Evolutionary conservation across 257 asterid species (phyloP).

Genomic region (Solanum chaucha): DNA sequence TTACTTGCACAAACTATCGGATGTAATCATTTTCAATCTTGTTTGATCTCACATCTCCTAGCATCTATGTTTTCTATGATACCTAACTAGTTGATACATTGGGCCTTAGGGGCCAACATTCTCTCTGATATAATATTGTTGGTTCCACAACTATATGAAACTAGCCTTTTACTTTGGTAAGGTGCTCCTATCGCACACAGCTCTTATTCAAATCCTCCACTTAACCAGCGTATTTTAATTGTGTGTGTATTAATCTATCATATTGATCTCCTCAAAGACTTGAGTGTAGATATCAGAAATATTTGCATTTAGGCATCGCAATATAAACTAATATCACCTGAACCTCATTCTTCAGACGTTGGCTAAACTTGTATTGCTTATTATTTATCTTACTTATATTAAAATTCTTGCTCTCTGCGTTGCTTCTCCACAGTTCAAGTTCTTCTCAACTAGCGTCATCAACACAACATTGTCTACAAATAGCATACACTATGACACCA

Average conservation of each 20-base stretch:
- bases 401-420: neutral
- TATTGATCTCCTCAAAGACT: neutral
- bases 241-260: neutral
- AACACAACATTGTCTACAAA: neutral
- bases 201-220: neutral
- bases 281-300: neutral
- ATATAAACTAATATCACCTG: neutral
- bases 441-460: neutral
- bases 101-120: neutral
- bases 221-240: neutral
- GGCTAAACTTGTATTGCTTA: neutral
- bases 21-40: neutral
- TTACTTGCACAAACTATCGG: neutral
- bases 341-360: neutral
- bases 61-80: neutral
- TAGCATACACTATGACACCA: neutral
- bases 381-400: neutral
- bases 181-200: neutral
- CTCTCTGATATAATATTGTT: neutral
- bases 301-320: neutral
- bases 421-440: neutral
- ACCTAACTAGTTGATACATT: neutral
- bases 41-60: neutral
- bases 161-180: neutral
- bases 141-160: neutral